Evolutionary conservation across 192 early-diverging fungal species (phyloP).

Genomic region (Podila clonocystis): DNA sequence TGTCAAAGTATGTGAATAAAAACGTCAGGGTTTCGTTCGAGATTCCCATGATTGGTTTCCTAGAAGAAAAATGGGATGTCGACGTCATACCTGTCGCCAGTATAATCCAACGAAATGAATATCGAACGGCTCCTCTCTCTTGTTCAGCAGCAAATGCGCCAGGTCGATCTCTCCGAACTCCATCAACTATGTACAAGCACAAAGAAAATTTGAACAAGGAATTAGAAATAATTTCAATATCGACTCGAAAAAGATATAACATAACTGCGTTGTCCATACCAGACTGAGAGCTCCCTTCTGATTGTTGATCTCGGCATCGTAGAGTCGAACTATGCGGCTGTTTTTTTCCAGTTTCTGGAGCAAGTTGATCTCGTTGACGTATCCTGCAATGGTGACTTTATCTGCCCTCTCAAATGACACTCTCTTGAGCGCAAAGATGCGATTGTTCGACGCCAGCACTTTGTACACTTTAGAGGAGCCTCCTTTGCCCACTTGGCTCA

Average conservation of each 20-base stretch:
- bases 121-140: slow-evolving; percentile 63
- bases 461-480: slow-evolving; percentile 93
- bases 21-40: not conserved
- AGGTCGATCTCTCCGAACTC: slow-evolving; percentile 94
- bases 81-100: slow-evolving; percentile 77
- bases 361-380: slow-evolving; percentile 86
- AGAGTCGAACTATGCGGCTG: slow-evolving; percentile 81
- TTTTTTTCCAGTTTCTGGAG: slow-evolving; percentile 71
- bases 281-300: slow-evolving; percentile 70
- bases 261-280: slow-evolving; percentile 55
- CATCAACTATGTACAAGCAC: slow-evolving; percentile 60
- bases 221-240: not conserved
- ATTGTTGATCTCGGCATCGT: slow-evolving; percentile 78
- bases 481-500: slow-evolving; percentile 76
- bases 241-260: no score
- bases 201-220: not conserved
- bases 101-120: slow-evolving; percentile 83
- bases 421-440: slow-evolving; percentile 85
- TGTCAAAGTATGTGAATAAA: slow-evolving; percentile 1
- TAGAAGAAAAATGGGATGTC: not conserved
- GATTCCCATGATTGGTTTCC: not conserved
- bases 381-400: slow-evolving; percentile 70
- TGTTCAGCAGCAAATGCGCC: slow-evolving; percentile 65
- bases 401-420: slow-evolving; percentile 81
- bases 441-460: slow-evolving; percentile 70